Percentiles rank a stretch among this genome's conserved stretches.
These are phyloP conservation scores for Daedaleopsis sinensis DNA, from an alignment of 768 basidiomycete species.

Conservation along the genomic window DNA sequence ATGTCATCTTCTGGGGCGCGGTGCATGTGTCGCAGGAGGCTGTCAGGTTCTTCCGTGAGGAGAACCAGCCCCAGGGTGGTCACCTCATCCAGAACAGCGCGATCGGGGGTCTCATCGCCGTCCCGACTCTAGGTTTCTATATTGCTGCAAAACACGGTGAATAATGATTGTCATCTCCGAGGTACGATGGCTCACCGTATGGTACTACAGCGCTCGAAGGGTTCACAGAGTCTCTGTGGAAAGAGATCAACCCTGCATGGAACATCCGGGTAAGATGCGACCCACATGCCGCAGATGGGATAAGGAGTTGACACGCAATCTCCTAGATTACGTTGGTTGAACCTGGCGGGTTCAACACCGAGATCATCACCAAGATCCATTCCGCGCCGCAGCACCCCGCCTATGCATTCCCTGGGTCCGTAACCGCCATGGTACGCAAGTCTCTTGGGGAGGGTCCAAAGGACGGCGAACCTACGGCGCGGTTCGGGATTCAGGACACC, in stretches of 20 bases:
- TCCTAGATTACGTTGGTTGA: slow-evolving; percentile 26
- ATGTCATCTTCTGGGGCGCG: slow-evolving; percentile 35
- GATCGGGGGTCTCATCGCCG: slow-evolving; percentile 26
- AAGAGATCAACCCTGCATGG: slow-evolving; percentile 49
- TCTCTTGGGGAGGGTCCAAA: no score
- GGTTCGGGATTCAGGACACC: neutral
- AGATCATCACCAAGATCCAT: neutral
- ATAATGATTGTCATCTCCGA: neutral
- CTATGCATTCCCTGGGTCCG: slow-evolving; percentile 13
- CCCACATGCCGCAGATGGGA: neutral
- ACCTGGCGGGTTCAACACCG: slow-evolving; percentile 24
- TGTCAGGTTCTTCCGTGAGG: slow-evolving; percentile 33
- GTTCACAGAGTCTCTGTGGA: slow-evolving; percentile 39
- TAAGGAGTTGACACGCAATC: neutral
- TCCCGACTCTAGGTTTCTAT: slow-evolving; percentile 23
- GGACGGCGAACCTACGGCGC: neutral
- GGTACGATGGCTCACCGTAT: neutral
- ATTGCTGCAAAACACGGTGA: slow-evolving; percentile 26
- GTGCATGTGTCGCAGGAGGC: slow-evolving; percentile 24
- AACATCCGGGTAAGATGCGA: slow-evolving; percentile 42
- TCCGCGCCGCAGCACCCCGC: slow-evolving; percentile 15
- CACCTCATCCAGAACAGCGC: slow-evolving; percentile 44
- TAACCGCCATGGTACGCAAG: neutral
- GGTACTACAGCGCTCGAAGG: slow-evolving; percentile 31
- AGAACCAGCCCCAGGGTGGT: slow-evolving; percentile 33